phyloP scores from a whole-genome alignment of 164 flowering plant genomes.

The Vitis amurensis region DNA sequence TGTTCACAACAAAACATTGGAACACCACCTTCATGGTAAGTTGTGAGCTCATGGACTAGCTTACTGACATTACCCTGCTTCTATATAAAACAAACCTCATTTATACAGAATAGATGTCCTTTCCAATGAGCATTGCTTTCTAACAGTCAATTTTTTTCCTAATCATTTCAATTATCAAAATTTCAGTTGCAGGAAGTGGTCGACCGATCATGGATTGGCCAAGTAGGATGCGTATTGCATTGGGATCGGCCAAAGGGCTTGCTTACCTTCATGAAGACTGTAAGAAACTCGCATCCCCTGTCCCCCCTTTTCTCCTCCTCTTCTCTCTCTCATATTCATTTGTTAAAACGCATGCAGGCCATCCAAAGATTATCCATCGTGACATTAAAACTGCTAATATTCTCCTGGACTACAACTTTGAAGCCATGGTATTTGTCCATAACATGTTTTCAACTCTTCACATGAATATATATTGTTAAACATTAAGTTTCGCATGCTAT shows the following conservation, averaged over 20 bases:
- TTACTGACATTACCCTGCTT: too few species aligned
- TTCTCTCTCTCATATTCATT: not conserved
- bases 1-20: conserved; percentile 68
- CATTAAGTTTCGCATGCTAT: not conserved
- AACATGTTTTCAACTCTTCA: not conserved
- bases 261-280: conserved; percentile 89
- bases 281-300: conserved; percentile 19
- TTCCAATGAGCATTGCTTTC: too few species aligned
- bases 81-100: too few species aligned
- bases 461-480: not conserved
- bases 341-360: conserved; percentile 41
- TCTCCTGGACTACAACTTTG: conserved; percentile 60
- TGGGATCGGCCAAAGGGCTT: conserved; percentile 80
- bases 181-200: conserved; percentile 22
- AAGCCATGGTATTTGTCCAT: conserved; percentile 54
- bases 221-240: conserved; percentile 59
- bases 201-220: conserved; percentile 63
- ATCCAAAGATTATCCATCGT: conserved; percentile 69
- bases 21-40: conserved; percentile 70
- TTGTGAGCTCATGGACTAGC: not conserved
- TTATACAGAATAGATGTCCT: too few species aligned
- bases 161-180: too few species aligned
- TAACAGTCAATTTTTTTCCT: too few species aligned
- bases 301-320: not conserved
- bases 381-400: conserved; percentile 76